Evolutionary conservation across 208 protist genomes (phyloP), one percentile per base, ranked within the genome.

Genomic region (Leishmania martiniquensis): DNA sequence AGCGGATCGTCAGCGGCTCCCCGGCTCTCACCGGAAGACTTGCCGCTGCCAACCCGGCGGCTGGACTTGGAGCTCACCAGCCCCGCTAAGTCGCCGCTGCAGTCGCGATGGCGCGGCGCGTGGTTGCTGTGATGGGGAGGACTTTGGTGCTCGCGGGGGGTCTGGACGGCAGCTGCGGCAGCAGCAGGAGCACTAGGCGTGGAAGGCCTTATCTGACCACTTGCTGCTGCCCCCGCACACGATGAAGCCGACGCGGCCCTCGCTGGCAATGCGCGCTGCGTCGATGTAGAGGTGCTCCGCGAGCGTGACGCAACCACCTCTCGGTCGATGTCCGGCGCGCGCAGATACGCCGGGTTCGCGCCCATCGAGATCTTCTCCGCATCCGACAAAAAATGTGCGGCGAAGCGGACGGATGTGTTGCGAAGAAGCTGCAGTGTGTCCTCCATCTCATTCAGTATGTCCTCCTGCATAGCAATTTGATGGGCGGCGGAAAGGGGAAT

Each of bases 281-380:
- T 60, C 37, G 75, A 42, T 52, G 29, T 22, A 45, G 76, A 55
- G 9, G 25, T 57, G 44, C 72, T 68, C 72, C 59, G 81, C 70
- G 68, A 37, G 34, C 51, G 74, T 66, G 75, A 67, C 49, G 42
- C 29, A 29, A 66, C 55, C 45, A 78, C 70, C 42, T 86, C 76
- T 9, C 76, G 75, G 52, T 85, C 74, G 42, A 93, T 80, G 52
- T 91, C 89, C 10, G 89, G 85, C 39, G 86, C 77, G 4, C 75
- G 89, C 39, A 97, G 75, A 47, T 93, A 89, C 39, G 78, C 83
- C 9, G 93, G 93, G 71, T 97, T 85, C 15, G 89, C 84, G 12
- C 93, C 93, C 89, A 97, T 89, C 42, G 90, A 85, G 22, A 79
- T 72, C 84, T 95, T 97, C 78, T 97, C 93, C 20, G 76, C 80